phyloP scores from a whole-genome alignment of 257 asterid genomes.

The Solanum tarijense region DNA sequence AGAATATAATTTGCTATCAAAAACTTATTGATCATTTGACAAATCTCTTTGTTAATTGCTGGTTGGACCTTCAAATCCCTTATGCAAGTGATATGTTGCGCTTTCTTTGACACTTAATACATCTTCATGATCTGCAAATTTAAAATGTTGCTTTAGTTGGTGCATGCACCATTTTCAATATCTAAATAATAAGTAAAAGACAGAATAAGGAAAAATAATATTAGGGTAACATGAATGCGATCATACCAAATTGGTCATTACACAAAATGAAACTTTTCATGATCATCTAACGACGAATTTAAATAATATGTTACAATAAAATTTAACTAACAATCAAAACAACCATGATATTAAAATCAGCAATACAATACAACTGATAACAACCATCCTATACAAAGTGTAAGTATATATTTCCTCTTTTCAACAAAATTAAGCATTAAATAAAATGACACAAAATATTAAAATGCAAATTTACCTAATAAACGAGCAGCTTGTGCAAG shows the following conservation, averaged over 20 bases:
- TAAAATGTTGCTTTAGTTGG: background rate
- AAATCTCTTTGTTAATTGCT: background rate
- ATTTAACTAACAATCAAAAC: too few species aligned
- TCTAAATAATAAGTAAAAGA: background rate
- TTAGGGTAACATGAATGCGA: background rate
- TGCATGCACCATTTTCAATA: background rate
- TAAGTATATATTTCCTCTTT: background rate
- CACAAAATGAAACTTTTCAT: background rate
- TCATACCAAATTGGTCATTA: too few species aligned
- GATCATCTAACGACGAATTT: background rate
- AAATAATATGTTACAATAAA: too few species aligned
- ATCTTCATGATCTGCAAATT: background rate
- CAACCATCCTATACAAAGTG: background rate
- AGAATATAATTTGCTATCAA: background rate
- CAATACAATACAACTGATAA: background rate
- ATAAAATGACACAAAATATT: background rate
- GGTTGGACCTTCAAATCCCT: background rate
- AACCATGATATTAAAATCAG: too few species aligned
- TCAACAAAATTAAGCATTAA: background rate
- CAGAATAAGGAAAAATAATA: background rate
- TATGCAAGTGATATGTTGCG: background rate
- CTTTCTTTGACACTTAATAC: background rate
- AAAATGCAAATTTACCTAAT: background rate
- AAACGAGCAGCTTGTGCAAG: conserved; percentile 4
- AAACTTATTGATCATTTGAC: background rate